phyloP scores from a whole-genome alignment of 352 stramenopile species.

The Globisporangium camurandrum region DNA sequence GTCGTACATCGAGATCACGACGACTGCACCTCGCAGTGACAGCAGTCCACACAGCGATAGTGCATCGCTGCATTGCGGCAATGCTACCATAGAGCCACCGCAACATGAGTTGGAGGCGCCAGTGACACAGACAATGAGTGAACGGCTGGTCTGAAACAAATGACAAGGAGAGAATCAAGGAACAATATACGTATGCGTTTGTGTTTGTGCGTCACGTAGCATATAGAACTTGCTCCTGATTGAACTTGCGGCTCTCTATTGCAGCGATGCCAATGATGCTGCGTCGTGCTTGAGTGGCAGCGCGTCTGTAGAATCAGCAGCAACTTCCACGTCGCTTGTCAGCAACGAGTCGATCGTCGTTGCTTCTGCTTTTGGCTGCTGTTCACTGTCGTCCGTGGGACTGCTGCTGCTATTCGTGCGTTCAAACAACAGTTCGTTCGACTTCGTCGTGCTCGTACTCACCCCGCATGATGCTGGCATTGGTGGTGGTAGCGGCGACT shows the following conservation, averaged over 20 bases:
- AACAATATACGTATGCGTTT: not conserved
- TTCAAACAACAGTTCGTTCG: not conserved
- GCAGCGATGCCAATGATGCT: not conserved
- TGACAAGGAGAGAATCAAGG: no score
- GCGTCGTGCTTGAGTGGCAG: not conserved
- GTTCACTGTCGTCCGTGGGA: not conserved
- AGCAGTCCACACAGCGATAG: not conserved
- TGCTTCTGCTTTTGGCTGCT: not conserved
- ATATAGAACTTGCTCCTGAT: no score
- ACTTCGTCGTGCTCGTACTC: not conserved
- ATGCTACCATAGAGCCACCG: not conserved
- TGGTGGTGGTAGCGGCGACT: not conserved
- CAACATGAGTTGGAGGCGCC: not conserved
- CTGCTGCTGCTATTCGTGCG: not conserved
- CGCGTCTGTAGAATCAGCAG: not conserved
- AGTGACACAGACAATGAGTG: not conserved
- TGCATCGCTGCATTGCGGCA: not conserved
- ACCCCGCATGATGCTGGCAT: not conserved
- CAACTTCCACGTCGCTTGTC: not conserved
- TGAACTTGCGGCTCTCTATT: no score
- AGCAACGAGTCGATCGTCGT: not conserved
- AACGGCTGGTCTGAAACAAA: constrained; percentile 1
- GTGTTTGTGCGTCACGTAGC: no score
- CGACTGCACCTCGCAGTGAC: not conserved
- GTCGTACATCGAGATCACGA: constrained; percentile 70